phyloP scores from a whole-genome alignment of 208 protist genomes.

The Trichomonas gallinae region DNA sequence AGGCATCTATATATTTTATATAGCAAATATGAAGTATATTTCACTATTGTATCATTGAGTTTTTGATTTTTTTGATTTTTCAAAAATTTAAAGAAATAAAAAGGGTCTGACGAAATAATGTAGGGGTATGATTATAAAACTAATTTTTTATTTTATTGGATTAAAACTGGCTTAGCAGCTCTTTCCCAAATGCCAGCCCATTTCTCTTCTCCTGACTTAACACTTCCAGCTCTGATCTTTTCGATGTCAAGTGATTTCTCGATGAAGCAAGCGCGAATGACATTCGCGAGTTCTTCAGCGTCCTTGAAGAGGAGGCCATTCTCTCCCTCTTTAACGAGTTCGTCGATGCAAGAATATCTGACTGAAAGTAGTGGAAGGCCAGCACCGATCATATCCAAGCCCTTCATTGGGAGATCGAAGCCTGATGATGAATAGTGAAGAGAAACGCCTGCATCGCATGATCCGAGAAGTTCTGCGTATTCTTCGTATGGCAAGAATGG shows the following conservation, averaged over 20 bases:
- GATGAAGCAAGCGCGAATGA: not conserved
- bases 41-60: no score
- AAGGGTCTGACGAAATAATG: no score
- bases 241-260: not conserved
- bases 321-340: not conserved
- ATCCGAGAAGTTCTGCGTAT: not conserved
- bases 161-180: not conserved
- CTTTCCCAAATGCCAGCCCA: not conserved
- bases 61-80: no score
- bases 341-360: not conserved
- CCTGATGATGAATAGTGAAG: constrained; percentile 15
- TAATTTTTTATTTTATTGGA: no score
- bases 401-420: constrained; percentile 21
- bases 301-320: not conserved
- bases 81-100: no score
- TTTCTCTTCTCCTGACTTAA: not conserved
- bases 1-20: no score
- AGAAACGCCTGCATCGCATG: constrained; percentile 9
- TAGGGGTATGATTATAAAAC: no score
- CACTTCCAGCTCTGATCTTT: not conserved
- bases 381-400: constrained; percentile 15
- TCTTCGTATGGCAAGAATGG: not conserved
- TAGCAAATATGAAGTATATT: no score
- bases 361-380: not conserved
- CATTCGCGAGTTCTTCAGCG: not conserved